These are phyloP conservation scores for Trichoderma hamatum DNA, from an alignment of 2,329 filamentous ascomycete species.

Conservation along the genomic window DNA sequence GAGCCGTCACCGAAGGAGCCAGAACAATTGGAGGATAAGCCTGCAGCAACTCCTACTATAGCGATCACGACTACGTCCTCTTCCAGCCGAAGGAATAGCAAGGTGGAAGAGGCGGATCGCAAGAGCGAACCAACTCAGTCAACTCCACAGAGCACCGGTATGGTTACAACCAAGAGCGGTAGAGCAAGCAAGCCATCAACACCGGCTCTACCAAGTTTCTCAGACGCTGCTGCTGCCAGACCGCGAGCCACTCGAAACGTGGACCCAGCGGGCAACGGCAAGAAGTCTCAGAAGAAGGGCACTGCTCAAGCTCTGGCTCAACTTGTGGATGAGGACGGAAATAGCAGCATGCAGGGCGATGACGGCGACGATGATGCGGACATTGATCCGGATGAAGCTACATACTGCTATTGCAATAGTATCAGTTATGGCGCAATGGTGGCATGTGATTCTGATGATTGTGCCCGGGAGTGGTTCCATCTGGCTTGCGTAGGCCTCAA, in stretches of 20 bases:
- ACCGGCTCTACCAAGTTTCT: slow-evolving; percentile 59
- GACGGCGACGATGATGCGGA: slow-evolving; percentile 54
- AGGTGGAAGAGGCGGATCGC: slow-evolving; percentile 42
- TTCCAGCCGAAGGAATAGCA: slow-evolving; percentile 48
- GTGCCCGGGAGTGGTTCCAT: slow-evolving; percentile 81
- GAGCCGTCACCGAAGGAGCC: slow-evolving; percentile 40
- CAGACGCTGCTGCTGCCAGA: slow-evolving; percentile 54
- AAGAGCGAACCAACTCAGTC: slow-evolving; percentile 52
- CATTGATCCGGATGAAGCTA: slow-evolving; percentile 70
- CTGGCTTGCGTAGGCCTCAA: slow-evolving; percentile 78
- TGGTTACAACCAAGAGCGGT: slow-evolving; percentile 66
- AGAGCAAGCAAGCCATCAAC: slow-evolving; percentile 69
- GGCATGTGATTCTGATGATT: slow-evolving; percentile 74
- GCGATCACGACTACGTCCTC: slow-evolving; percentile 36
- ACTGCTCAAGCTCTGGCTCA: slow-evolving; percentile 43
- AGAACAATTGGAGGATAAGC: slow-evolving; percentile 35
- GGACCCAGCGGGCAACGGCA: slow-evolving; percentile 44
- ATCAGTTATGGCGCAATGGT: slow-evolving; percentile 86
- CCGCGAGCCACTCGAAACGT: slow-evolving; percentile 57
- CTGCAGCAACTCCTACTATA: slow-evolving; percentile 27
- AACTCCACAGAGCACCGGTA: slow-evolving; percentile 43
- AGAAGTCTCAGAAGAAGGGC: slow-evolving; percentile 65
- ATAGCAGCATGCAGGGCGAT: slow-evolving; percentile 45
- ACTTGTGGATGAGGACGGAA: slow-evolving; percentile 47
- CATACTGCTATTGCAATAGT: slow-evolving; percentile 79